A percentile compares a stretch with the other conserved stretches of the same genome.
Evolutionary conservation across 2,329 filamentous ascomycete species (phyloP).

Genomic region (Colletotrichum tanaceti): DNA sequence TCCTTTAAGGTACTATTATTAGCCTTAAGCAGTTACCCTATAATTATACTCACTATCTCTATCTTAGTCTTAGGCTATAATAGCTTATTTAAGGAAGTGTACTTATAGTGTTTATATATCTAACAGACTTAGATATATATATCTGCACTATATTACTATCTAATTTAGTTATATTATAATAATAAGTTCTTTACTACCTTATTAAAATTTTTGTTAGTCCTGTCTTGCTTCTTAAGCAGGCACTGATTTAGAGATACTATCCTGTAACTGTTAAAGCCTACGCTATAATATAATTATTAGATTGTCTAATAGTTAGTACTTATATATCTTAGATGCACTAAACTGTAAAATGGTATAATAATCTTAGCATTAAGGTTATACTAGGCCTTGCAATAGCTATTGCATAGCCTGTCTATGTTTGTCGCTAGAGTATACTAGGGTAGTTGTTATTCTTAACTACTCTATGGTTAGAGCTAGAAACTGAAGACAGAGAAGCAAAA

Average conservation of each 20-base stretch:
- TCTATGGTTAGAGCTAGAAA: background rate
- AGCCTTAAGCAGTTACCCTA: too few species aligned
- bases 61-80: background rate
- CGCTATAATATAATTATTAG: background rate
- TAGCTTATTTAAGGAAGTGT: background rate
- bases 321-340: background rate
- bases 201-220: background rate
- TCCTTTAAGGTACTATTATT: too few species aligned
- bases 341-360: background rate
- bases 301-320: background rate
- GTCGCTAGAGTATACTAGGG: background rate
- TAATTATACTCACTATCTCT: too few species aligned
- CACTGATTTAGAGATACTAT: background rate
- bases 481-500: background rate
- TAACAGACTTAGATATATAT: background rate
- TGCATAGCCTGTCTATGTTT: background rate
- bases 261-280: background rate
- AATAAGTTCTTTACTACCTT: background rate
- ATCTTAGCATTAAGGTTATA: background rate
- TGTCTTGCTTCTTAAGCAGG: background rate
- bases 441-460: background rate
- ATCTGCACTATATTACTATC: background rate
- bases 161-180: background rate
- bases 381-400: background rate
- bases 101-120: background rate